A percentile compares a stretch with the other conserved stretches of the same genome.
These are phyloP conservation scores for Trichoderma semiorbis DNA, from an alignment of 2,329 filamentous ascomycete species.

Conservation along the genomic window DNA sequence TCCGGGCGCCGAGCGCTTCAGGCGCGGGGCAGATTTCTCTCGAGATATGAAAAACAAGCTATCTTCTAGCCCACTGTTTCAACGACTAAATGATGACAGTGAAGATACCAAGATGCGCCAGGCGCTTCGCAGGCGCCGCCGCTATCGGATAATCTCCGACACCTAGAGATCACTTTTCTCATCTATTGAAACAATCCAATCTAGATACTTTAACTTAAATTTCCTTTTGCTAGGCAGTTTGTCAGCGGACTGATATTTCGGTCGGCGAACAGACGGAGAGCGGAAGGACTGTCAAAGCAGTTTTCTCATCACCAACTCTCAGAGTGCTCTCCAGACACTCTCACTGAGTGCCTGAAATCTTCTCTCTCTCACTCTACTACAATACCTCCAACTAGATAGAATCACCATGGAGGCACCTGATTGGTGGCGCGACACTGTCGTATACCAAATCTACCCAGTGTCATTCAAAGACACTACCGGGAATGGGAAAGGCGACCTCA, in stretches of 20 bases:
- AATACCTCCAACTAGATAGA: no score
- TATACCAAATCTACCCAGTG: no score
- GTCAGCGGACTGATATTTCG: background rate
- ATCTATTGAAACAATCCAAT: background rate
- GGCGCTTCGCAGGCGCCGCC: background rate
- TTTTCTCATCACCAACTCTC: background rate
- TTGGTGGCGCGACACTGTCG: no score
- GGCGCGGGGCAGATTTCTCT: background rate
- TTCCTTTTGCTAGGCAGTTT: background rate
- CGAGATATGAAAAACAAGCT: background rate
- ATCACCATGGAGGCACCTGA: no score
- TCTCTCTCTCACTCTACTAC: no score
- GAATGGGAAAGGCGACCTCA: no score
- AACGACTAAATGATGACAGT: background rate
- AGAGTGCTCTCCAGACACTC: background rate
- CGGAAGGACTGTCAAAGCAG: accelerated
- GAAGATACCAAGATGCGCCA: background rate
- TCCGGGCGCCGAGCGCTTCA: background rate
- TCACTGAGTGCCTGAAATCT: no score
- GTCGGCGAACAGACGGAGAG: background rate
- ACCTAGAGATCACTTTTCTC: background rate
- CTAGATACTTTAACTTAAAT: background rate
- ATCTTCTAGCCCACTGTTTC: background rate
- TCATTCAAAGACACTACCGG: no score
- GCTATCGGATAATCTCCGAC: background rate